These are phyloP conservation scores for Didymella arachidicola DNA, from an alignment of 2,329 filamentous ascomycete species.

Conservation along the genomic window DNA sequence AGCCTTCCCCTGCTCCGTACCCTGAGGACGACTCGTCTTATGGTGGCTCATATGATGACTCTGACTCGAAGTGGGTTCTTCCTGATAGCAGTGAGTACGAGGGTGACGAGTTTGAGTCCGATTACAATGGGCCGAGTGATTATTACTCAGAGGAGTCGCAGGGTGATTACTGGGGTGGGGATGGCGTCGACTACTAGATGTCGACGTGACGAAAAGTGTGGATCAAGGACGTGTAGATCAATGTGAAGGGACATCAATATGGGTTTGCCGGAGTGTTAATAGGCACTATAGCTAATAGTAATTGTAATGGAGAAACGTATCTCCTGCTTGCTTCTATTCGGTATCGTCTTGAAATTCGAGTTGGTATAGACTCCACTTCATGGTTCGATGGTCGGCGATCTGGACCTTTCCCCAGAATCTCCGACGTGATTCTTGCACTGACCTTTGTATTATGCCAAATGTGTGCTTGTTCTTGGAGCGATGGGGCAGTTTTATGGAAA, in stretches of 20 bases:
- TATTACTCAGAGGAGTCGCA: neutral
- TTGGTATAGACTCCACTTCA: too few relatives aligned
- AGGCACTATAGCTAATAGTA: neutral
- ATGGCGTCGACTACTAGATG: conserved; percentile 10
- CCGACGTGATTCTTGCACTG: too few relatives aligned
- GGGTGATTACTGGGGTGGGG: neutral
- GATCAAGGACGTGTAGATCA: neutral
- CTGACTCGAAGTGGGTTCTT: neutral
- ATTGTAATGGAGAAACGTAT: neutral
- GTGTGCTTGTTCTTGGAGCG: too few relatives aligned
- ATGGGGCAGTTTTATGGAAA: too few relatives aligned
- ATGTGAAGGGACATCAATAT: neutral
- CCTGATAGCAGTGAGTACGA: conserved; percentile 10
- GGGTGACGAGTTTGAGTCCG: conserved; percentile 7
- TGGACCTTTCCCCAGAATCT: too few relatives aligned
- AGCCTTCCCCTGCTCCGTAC: neutral
- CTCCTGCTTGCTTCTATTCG: too few relatives aligned
- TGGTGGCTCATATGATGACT: neutral
- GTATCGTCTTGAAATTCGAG: too few relatives aligned
- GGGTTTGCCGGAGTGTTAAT: neutral
- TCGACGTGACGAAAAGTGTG: neutral
- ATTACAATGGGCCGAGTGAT: neutral
- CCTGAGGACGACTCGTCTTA: neutral
- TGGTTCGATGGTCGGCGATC: too few relatives aligned
- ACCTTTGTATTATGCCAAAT: too few relatives aligned